phyloP scores from a whole-genome alignment of 1,139 yeast species.

The Taphrina flavorubra region DNA sequence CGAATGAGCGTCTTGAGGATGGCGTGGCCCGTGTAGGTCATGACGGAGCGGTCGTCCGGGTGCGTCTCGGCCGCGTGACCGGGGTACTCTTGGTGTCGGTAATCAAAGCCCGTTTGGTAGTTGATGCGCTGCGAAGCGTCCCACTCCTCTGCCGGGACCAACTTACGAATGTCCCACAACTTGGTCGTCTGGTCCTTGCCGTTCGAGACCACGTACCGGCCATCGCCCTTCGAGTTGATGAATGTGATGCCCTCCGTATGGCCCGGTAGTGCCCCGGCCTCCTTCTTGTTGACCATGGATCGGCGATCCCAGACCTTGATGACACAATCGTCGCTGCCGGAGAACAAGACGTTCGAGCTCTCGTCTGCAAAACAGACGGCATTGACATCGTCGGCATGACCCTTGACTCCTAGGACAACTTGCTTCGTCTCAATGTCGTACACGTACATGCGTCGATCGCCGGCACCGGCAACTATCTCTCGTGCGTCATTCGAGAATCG shows the following conservation, averaged over 20 bases:
- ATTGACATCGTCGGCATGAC: slow-evolving; percentile 64
- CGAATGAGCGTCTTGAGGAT: slow-evolving; percentile 51
- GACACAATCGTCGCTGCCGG: slow-evolving; percentile 83
- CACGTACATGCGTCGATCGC: slow-evolving; percentile 46
- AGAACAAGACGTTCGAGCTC: slow-evolving; percentile 69
- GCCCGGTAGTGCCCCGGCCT: slow-evolving; percentile 68
- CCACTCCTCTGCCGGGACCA: slow-evolving; percentile 45
- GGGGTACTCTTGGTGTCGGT: slow-evolving; percentile 48
- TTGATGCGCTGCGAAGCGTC: slow-evolving; percentile 36
- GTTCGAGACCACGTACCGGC: slow-evolving; percentile 49
- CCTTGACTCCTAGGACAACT: slow-evolving; percentile 65
- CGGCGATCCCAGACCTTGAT: slow-evolving; percentile 83
- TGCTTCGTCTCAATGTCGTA: slow-evolving; percentile 45
- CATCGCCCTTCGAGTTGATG: slow-evolving; percentile 49
- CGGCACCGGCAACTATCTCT: slow-evolving; percentile 48
- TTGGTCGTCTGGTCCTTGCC: slow-evolving; percentile 51
- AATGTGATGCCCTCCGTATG: slow-evolving; percentile 64
- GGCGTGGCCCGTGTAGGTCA: slow-evolving; percentile 51
- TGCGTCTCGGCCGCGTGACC: slow-evolving; percentile 47
- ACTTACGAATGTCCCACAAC: slow-evolving; percentile 51
- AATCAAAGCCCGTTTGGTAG: slow-evolving; percentile 48
- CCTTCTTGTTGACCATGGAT: slow-evolving; percentile 56
- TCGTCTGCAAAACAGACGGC: slow-evolving; percentile 82
- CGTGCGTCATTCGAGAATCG: slow-evolving; percentile 47
- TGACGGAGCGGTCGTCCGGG: slow-evolving; percentile 49